A percentile compares a stretch with the other conserved stretches of the same genome.
Evolutionary conservation across 257 asterid genomes (phyloP).

Genomic region (Verbascum thapsus): DNA sequence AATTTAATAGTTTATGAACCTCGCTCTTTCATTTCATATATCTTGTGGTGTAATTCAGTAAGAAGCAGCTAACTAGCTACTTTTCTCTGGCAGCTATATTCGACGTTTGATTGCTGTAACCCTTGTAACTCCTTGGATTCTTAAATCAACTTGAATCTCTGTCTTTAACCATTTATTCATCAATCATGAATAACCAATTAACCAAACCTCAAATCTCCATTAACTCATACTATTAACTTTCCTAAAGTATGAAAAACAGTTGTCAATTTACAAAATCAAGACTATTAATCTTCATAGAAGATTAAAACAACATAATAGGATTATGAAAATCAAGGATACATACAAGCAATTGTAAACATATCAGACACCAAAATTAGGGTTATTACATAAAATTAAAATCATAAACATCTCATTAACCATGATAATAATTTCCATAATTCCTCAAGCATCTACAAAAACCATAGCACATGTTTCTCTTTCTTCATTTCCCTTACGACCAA

Average conservation of each 20-base stretch:
- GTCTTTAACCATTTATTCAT: slow-evolving; percentile 18
- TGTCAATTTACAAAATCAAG: background rate
- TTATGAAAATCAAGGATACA: too few relatives aligned
- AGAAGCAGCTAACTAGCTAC: background rate
- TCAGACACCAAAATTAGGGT: too few relatives aligned
- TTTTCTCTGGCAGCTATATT: background rate
- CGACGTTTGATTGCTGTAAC: background rate
- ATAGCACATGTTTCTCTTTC: too few relatives aligned
- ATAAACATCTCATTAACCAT: too few relatives aligned
- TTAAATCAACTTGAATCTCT: background rate
- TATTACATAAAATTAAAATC: too few relatives aligned
- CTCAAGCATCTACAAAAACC: too few relatives aligned
- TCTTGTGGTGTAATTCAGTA: background rate
- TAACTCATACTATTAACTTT: background rate
- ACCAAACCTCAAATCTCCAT: slow-evolving; percentile 14
- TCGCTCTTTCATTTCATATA: slow-evolving; percentile 12
- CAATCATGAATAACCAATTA: slow-evolving; percentile 17
- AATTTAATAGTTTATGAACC: background rate
- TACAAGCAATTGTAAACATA: too few relatives aligned
- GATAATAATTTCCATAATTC: too few relatives aligned
- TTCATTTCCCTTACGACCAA: background rate
- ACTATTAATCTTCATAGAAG: background rate
- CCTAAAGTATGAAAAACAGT: background rate
- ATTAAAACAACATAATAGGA: background rate
- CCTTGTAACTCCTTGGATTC: background rate